Conservation (phyloP, 176 grass and related monocot genomes). For the Themeda triandra region DNA sequence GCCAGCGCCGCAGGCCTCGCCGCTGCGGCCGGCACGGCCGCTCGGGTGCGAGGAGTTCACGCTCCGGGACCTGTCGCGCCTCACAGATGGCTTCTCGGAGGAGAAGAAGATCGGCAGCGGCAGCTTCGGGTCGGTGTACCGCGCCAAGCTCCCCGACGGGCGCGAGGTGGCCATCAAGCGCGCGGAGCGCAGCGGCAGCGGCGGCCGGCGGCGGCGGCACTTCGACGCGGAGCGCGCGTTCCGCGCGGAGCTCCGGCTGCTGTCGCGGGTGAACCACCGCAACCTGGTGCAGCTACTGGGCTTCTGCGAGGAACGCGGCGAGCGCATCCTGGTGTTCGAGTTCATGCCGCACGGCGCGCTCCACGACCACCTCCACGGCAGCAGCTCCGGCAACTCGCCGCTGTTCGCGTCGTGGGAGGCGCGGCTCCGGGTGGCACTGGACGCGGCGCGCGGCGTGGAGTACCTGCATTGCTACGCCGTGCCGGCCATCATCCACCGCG, state of each 20-base stretch:
- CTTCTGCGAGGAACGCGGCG: constrained; percentile 69
- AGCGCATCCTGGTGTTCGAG: constrained; percentile 80
- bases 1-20: constrained; percentile 1
- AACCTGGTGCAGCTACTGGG: constrained; percentile 80
- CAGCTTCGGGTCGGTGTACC: constrained; percentile 86
- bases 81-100: constrained; percentile 59
- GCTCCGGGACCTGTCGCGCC: constrained; percentile 35
- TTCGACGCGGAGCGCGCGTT: constrained; percentile 67
- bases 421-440: constrained; percentile 68
- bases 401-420: constrained; percentile 72
- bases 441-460: constrained; percentile 85
- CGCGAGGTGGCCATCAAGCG: constrained; percentile 75
- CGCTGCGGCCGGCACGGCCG: background rate
- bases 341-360: constrained; percentile 81
- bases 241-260: constrained; percentile 62
- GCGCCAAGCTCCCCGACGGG: constrained; percentile 62
- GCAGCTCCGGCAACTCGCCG: constrained; percentile 15
- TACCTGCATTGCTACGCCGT: constrained; percentile 98
- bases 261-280: constrained; percentile 82
- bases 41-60: constrained; percentile 67
- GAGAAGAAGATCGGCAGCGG: constrained; percentile 65
- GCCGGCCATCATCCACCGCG: constrained; percentile 87
- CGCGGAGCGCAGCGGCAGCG: constrained; percentile 26
- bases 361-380: constrained; percentile 76
- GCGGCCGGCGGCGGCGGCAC: background rate